A percentile compares a stretch with the other conserved stretches of the same genome.
Evolutionary conservation across 2,329 filamentous ascomycete species (phyloP).

Genomic region (Polychaeton citri): DNA sequence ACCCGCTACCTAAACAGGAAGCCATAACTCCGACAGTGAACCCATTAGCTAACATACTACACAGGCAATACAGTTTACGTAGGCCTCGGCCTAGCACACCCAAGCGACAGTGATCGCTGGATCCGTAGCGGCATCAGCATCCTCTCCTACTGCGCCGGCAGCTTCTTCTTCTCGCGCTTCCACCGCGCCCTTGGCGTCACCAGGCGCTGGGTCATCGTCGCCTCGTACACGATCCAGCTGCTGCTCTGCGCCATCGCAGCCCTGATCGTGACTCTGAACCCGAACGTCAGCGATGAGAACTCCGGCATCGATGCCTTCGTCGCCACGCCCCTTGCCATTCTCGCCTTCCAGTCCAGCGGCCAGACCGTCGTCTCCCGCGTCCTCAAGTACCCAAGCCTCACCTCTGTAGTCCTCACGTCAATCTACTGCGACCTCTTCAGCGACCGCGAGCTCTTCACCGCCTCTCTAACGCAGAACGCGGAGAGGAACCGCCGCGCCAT

Average conservation of each 20-base stretch:
- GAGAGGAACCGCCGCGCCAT: conserved; percentile 41
- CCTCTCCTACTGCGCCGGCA: conserved; percentile 56
- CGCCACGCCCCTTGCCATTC: conserved; percentile 51
- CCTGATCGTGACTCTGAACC: conserved; percentile 27
- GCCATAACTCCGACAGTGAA: too few species aligned
- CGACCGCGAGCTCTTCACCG: conserved; percentile 40
- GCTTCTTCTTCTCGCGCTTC: conserved; percentile 56
- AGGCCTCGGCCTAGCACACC: conserved; percentile 53
- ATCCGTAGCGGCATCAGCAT: conserved; percentile 62
- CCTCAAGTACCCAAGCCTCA: conserved; percentile 55
- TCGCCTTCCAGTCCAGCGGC: conserved; percentile 66
- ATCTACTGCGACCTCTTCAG: conserved; percentile 72
- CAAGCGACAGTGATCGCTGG: conserved; percentile 44
- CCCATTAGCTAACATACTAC: not conserved
- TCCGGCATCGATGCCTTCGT: conserved; percentile 23
- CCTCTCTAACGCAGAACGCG: conserved; percentile 27
- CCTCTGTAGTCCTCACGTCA: conserved; percentile 67
- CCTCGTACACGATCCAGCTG: conserved; percentile 27
- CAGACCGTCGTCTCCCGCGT: conserved; percentile 64
- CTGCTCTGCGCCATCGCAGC: conserved; percentile 24
- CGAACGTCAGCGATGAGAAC: not conserved
- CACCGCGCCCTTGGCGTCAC: conserved; percentile 50
- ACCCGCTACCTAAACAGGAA: too few species aligned
- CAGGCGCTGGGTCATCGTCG: conserved; percentile 50
- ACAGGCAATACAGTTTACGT: conserved; percentile 62